These are phyloP conservation scores for Tanacetum coccineum DNA, from an alignment of 129 eudicot genomes.

Conservation along the genomic window DNA sequence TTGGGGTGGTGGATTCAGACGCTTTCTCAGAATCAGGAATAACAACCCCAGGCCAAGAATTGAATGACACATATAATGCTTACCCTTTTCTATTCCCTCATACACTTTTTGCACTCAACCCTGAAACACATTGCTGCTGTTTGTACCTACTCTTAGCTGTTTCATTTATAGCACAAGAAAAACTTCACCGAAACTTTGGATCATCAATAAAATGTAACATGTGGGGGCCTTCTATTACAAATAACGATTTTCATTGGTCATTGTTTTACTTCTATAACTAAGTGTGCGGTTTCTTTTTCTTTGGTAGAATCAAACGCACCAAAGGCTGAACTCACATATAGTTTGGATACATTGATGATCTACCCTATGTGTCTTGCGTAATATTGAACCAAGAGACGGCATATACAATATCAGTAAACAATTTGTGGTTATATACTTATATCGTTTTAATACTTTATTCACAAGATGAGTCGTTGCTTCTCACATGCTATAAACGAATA, in stretches of 20 bases:
- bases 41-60: conserved; percentile 71
- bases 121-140: conserved; percentile 45
- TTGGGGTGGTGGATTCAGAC: conserved; percentile 21
- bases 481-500: background rate
- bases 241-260: conserved; percentile 22
- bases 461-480: conserved; percentile 17
- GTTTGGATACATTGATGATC: background rate
- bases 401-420: background rate
- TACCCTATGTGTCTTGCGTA: background rate
- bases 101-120: conserved; percentile 56
- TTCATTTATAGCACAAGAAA: conserved; percentile 2
- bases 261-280: conserved; percentile 5
- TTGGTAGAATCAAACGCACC: background rate
- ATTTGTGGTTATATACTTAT: no score
- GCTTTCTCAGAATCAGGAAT: conserved; percentile 32
- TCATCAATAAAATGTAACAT: conserved; percentile 11
- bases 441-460: conserved; percentile 18
- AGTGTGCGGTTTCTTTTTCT: background rate
- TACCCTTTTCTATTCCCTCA: conserved; percentile 49
- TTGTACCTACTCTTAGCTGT: background rate
- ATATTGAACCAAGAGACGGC: conserved; percentile 10
- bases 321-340: background rate
- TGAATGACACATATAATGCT: conserved; percentile 61
- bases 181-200: conserved; percentile 17
- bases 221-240: conserved; percentile 1